A percentile compares a stretch with the other conserved stretches of the same genome.
These are phyloP conservation scores for Spencermartinsiella europaea DNA, from an alignment of 805 yeast species.

Conservation along the genomic window DNA sequence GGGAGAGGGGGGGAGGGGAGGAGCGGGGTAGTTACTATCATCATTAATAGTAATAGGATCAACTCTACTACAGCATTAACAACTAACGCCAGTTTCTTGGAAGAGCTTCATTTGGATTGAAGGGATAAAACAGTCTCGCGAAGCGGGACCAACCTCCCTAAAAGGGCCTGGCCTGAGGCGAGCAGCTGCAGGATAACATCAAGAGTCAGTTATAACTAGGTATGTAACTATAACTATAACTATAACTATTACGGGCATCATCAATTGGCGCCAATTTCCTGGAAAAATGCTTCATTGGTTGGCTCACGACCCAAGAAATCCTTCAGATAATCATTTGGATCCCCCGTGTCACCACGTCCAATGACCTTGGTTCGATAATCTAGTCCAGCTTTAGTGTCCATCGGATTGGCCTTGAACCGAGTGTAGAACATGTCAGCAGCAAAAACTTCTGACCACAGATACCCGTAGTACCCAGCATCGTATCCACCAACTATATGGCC, in stretches of 20 bases:
- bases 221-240: no score
- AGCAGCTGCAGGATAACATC: no score
- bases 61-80: no score
- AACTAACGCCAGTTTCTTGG: no score
- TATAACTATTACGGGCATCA: not conserved
- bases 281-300: constrained; percentile 62
- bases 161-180: no score
- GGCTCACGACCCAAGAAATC: constrained; percentile 76
- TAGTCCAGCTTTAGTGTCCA: constrained; percentile 56
- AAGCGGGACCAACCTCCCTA: no score
- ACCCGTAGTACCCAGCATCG: constrained; percentile 83
- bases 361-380: constrained; percentile 66
- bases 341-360: constrained; percentile 68
- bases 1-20: no score
- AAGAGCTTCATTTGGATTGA: no score
- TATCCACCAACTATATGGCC: constrained; percentile 80
- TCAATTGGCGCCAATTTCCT: constrained; percentile 47
- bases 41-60: no score
- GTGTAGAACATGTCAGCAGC: constrained; percentile 78
- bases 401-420: constrained; percentile 61
- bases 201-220: no score
- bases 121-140: no score
- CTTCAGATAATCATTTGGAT: constrained; percentile 56
- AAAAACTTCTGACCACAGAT: constrained; percentile 79
- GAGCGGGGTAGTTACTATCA: no score